Base-by-base conservation (phyloP, 1,139 yeast species). In the Diutina siamensis region DNA sequence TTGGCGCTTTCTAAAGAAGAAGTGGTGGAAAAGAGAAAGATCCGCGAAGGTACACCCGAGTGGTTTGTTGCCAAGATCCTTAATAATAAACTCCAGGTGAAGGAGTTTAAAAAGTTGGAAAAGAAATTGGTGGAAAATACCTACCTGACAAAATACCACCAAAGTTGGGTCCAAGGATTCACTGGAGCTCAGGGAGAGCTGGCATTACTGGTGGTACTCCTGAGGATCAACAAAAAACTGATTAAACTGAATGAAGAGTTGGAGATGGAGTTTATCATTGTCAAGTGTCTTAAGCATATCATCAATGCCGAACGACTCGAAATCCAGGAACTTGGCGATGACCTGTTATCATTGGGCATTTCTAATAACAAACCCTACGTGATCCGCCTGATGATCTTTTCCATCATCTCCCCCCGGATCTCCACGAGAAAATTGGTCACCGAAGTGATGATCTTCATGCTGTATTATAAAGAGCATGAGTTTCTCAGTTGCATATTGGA, bases 171-270 rank as follows among this genome's bases (percentile, higher is more conserved):
- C 3, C 57, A 54, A 38, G 55, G 53, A 8, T 71, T 71, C 51
- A 57, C 61, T 18, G 60, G 58, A 15, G 64, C 65, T 2, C 74
- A 71, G 52, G 76, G 75, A 21, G 75, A 70, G 47, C 62, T 71
- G 12, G 75, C 75, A 0, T 57, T 71, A 20, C 61, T 72, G 0
- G 73, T 68, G 5, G 60, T 67, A 13, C 61, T 71, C 34, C 56
- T 68, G 1, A 55, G 71, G 44, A 61, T 69, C 35, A 40, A 40
- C 18, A 28, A 40, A 10, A 40, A 40, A 33, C 34, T 28, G 35
- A 40, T 40, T 22, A 40, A 40, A 27, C 44, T 40, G 44, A 31
- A 40, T n/a, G 27, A 28, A 8, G 35, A 40, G 35, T 28, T 40
- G 22, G 44, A 40, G 22, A 31, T 28, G 35, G 44, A 40, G 19